Base-by-base conservation (phyloP, 345 rosid genomes). In the Odontarrhena argentea region DNA sequence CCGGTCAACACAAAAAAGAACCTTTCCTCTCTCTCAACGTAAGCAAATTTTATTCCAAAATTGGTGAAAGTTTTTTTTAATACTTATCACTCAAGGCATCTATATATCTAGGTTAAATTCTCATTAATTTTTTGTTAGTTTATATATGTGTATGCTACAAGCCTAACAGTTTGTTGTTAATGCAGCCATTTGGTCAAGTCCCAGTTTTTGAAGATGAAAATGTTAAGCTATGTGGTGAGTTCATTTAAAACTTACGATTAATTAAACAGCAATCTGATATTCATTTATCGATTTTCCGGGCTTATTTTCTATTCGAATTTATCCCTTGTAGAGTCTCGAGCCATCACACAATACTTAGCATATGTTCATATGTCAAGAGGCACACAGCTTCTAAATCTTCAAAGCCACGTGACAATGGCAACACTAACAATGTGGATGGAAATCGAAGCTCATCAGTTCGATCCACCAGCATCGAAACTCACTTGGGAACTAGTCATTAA, bases 371-470 rank as follows among this genome's bases (percentile, higher is more conserved):
- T 49, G 28, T 24, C 69, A 63, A 69, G 60, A 75, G 78, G 78
- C 3, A 63, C 75, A 26, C 75, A 69, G 10, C 75, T 75, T 36
- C 34, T 75, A 10, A 55, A 63, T n/a, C 60, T 69, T 43, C 13
- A 8, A 50, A 67, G 59, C 57, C 74, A 69, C 42, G 51, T 57
- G 44, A 57, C 74, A 51, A 63, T 69, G 70, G 78, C 75, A 14
- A 63, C 47, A 14, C 7, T 69, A 42, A 56, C 65, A 14, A 65
- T 61, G 44, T 75, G 76, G 82, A 73, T 76, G 51, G 82, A 81
- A 25, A 73, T 82, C 3, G 98, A 92, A 74, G 84, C 84, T 10
- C 95, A 83, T 8, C 84, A 86, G 13, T 89, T 77, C 10, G 71
- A 64, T 12, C 80, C 84, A 51, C 30, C 45, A 1, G 75, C 74